Conservation (phyloP, 108 stramenopile species). For the Pseudonitzschia multiseries region DNA sequence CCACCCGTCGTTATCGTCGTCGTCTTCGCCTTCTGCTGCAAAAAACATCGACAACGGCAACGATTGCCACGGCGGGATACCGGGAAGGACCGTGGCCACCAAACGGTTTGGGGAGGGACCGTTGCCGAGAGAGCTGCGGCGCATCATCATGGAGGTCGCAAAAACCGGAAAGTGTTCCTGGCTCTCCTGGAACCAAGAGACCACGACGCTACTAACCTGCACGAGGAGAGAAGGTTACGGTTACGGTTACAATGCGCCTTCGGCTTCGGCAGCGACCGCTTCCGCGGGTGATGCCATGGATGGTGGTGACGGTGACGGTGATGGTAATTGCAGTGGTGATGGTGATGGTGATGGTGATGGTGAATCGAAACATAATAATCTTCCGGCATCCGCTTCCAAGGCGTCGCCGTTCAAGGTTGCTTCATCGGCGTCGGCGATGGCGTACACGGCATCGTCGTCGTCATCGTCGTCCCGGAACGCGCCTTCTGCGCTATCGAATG, state of each 20-base stretch:
- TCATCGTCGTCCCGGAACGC: background rate
- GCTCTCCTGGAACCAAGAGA: constrained; percentile 37
- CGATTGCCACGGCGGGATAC: background rate
- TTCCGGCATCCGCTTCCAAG: background rate
- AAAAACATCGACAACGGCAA: background rate
- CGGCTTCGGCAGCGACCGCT: constrained; percentile 13
- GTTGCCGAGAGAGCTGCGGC: constrained; percentile 31
- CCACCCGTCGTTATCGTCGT: no score
- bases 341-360: no score
- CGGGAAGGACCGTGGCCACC: background rate
- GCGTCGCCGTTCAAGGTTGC: background rate
- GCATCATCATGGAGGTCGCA: constrained; percentile 41
- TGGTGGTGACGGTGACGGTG: no score
- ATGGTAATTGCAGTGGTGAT: no score
- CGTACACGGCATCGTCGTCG: no score
- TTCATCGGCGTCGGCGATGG: background rate
- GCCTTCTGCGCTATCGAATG: background rate
- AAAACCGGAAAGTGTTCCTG: constrained; percentile 37
- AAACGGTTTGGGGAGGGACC: constrained; percentile 14
- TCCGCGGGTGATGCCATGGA: background rate
- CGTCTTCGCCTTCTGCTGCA: background rate
- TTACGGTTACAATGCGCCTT: no score
- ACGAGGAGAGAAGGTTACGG: background rate
- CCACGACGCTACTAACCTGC: background rate
- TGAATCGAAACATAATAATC: no score